Evolutionary conservation across 768 basidiomycete genomes (phyloP).

Genomic region (Xerocomellus chrysenteron): DNA sequence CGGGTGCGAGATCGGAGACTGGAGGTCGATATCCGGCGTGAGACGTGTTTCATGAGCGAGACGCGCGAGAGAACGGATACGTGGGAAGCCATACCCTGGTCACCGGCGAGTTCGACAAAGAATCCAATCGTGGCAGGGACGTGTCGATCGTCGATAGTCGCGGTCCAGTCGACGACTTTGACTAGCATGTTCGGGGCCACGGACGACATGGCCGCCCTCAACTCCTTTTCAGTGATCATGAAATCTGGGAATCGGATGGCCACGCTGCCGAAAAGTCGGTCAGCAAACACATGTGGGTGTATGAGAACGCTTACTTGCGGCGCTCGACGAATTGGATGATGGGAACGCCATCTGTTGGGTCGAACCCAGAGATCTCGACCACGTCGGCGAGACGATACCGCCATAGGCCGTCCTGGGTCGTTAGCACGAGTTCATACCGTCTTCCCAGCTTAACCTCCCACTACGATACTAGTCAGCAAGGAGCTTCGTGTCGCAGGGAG

Average conservation of each 20-base stretch:
- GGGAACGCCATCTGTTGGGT: slow-evolving; percentile 16
- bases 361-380: slow-evolving; percentile 22
- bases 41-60: not conserved
- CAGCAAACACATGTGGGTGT: not conserved
- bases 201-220: slow-evolving; percentile 7
- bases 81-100: not conserved
- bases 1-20: not conserved
- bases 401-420: slow-evolving; percentile 21
- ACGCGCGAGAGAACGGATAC: not conserved
- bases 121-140: slow-evolving; percentile 13
- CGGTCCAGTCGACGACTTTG: slow-evolving; percentile 16
- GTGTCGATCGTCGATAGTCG: slow-evolving; percentile 4
- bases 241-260: slow-evolving; percentile 9
- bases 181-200: not conserved
- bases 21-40: too few species aligned
- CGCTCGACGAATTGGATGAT: slow-evolving; percentile 16
- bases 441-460: slow-evolving; percentile 16
- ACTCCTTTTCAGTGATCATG: slow-evolving; percentile 12
- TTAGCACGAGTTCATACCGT: slow-evolving; percentile 19
- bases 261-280: not conserved
- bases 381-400: slow-evolving; percentile 22
- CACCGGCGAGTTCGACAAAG: slow-evolving; percentile 14
- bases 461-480: slow-evolving; percentile 8
- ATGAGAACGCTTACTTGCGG: slow-evolving; percentile 8
- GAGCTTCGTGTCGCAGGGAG: not conserved